Base-by-base conservation (phyloP, 2,329 filamentous ascomycete genomes). In the Sarocladium strictum region DNA sequence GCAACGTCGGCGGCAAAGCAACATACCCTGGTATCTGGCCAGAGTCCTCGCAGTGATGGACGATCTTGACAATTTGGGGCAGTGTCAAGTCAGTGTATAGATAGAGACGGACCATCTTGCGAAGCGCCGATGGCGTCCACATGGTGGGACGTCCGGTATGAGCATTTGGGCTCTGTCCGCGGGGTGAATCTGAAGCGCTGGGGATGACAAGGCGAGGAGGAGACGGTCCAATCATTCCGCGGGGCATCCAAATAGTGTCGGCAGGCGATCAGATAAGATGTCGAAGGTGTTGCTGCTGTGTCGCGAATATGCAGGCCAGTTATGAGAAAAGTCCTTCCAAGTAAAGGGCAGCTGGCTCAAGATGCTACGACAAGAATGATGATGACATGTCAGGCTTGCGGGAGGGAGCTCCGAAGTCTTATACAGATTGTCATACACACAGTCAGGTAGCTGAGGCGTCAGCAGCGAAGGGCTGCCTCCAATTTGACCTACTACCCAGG, bases 91-190 rank as follows among this genome's bases (percentile, higher is more conserved):
- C 78, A 0, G 79, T 83, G 61, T 79, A 83, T 54, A 82, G 66
- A 58, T 84, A 84, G 7, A 84, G 73, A 7, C 80, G 72, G 7
- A 76, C 72, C 55, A 84, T 68, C 63, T 78, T 79, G 40, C 80
- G 74, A 59, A 76, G 74, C 4, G 76, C 73, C 2, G 76, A 76
- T 14, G 71, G 65, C 10, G 74, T 81, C 81, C 80, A 84, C 58
- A 81, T 73, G 38, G 77, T 75, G 2, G 80, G 81, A 14, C 81
- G 76, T 14, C 81, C 81, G 21, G 69, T 71, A 24, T 61, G 59
- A 61, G 37, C 64, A 51, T 51, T 51, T 66, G 56, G 60, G 63
- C 54, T 53, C 23, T 53, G 50, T 26, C 50, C 50, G 26, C 17
- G 50, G 19, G 47, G 26, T 51, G 47, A 33, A 35, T 7, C 47